Base-by-base conservation (phyloP, 768 basidiomycete genomes). In the Pulveroboletus ravenelii region DNA sequence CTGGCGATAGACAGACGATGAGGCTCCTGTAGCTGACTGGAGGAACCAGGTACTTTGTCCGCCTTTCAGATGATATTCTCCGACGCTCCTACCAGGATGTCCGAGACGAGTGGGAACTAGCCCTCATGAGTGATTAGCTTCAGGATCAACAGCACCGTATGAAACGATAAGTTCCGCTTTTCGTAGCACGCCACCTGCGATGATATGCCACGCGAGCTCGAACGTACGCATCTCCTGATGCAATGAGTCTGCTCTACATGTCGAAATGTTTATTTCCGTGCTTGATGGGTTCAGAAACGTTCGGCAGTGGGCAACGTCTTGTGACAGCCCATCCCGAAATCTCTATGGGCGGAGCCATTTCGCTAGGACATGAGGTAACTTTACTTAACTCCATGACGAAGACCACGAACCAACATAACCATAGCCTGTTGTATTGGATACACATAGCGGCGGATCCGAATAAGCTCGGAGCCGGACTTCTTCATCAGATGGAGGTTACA, bases 41-140 rank as follows among this genome's bases (percentile, higher is more conserved):
- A 50, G 29, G 42, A 54, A 51, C 23, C 53, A 93, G 90, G 48
- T 93, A 86, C 64, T 83, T 93, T 57, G 82, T 79, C 14, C 81
- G 81, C 3, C 92, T 86, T 63, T 58, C 72, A 1, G 71, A 73
- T 1, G 62, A 72, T 20, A 67, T 78, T 34, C 62, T 87, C 45
- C 64, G 69, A 17, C 67, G 65, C 32, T 93, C 93, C 65, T 87
- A 82, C 61, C 54, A 56, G n/a, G 77, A 66, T 93, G 87, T 82
- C 85, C n/a, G n/a, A n/a, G n/a, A n/a, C n/a, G n/a, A n/a, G n/a
- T n/a, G n/a, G n/a, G n/a, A 92, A 59, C 66, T 79, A 3, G 54
- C 65, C 7, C 62, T 76, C 23, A 75, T 87, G 6, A 60, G 84
- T 9, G 68, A 74, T 17, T 72, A 12, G 75, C 36, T 61, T 88